These are phyloP conservation scores for Spathaspora gorwiae DNA, from an alignment of 805 yeast genomes.

Conservation along the genomic window DNA sequence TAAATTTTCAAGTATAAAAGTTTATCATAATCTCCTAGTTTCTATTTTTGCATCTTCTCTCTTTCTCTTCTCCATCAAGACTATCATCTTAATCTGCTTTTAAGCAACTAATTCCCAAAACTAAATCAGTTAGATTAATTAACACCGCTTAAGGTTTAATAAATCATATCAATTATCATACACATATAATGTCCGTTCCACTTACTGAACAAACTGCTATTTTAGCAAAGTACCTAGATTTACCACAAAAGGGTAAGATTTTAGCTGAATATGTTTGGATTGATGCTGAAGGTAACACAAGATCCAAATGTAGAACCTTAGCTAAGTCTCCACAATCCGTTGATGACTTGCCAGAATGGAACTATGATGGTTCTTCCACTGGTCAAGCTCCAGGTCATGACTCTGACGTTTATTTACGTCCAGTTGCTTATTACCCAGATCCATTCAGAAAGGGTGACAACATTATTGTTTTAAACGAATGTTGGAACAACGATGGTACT, in stretches of 20 bases:
- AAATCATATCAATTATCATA: neutral
- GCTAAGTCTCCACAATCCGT: slow-evolving; percentile 60
- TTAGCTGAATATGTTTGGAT: slow-evolving; percentile 98
- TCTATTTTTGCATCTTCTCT: neutral
- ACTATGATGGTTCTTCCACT: slow-evolving; percentile 98
- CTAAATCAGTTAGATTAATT: too few relatives aligned
- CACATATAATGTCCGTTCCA: slow-evolving; percentile 25
- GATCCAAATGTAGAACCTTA: slow-evolving; percentile 93
- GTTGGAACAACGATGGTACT: slow-evolving; percentile 98
- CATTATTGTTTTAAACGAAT: slow-evolving; percentile 90
- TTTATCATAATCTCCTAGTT: neutral
- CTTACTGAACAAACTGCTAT: slow-evolving; percentile 69
- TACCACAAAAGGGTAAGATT: slow-evolving; percentile 80
- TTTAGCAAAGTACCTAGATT: slow-evolving; percentile 74
- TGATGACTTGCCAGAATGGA: slow-evolving; percentile 97
- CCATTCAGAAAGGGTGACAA: slow-evolving; percentile 98
- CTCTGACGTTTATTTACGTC: slow-evolving; percentile 92
- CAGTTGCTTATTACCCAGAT: slow-evolving; percentile 92
- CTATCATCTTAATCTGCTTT: too few relatives aligned
- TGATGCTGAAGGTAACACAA: slow-evolving; percentile 83
- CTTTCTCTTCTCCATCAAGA: neutral
- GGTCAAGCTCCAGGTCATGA: slow-evolving; percentile 98
- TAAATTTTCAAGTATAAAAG: neutral
- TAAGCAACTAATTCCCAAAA: too few relatives aligned
- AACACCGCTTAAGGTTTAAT: neutral